Conservation (phyloP, 495 filamentous ascomycete genomes). For the Penicillium lividum region DNA sequence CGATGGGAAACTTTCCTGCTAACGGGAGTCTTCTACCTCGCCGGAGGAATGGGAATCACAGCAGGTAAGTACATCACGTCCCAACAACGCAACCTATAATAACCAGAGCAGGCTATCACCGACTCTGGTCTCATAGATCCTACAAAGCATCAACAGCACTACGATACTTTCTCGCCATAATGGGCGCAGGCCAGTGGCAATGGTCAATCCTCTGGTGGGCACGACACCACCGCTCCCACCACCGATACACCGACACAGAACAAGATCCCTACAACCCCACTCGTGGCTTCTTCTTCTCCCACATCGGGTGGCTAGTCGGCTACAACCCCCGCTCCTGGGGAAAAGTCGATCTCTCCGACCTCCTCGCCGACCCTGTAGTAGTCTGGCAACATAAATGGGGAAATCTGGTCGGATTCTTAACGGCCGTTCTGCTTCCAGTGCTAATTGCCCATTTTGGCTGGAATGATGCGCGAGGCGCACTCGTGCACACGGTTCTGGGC, state of each 20-base stretch:
- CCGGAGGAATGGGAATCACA: neutral
- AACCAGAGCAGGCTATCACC: constrained; percentile 25
- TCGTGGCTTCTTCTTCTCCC: constrained; percentile 21
- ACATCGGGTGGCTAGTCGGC: constrained; percentile 27
- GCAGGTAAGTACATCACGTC: neutral
- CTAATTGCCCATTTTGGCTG: constrained; percentile 28
- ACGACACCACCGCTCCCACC: constrained; percentile 27
- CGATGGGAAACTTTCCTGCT: neutral
- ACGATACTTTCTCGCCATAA: constrained; percentile 15
- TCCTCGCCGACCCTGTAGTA: constrained; percentile 30
- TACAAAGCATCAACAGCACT: constrained; percentile 18
- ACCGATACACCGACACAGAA: constrained; percentile 26
- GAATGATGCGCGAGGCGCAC: constrained; percentile 28
- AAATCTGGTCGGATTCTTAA: constrained; percentile 16
- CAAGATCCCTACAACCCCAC: constrained; percentile 25
- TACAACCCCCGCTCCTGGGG: constrained; percentile 9
- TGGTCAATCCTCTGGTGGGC: constrained; percentile 24
- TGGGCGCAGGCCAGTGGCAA: constrained; percentile 22
- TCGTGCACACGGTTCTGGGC: neutral
- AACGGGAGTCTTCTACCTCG: constrained; percentile 1
- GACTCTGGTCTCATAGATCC: constrained; percentile 31
- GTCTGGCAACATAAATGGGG: constrained; percentile 28
- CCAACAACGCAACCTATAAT: neutral
- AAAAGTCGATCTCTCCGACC: constrained; percentile 27
- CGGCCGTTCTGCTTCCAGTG: constrained; percentile 22